phyloP scores from a whole-genome alignment of 2,329 filamentous ascomycete species.

The Xylariaceae sp. region DNA sequence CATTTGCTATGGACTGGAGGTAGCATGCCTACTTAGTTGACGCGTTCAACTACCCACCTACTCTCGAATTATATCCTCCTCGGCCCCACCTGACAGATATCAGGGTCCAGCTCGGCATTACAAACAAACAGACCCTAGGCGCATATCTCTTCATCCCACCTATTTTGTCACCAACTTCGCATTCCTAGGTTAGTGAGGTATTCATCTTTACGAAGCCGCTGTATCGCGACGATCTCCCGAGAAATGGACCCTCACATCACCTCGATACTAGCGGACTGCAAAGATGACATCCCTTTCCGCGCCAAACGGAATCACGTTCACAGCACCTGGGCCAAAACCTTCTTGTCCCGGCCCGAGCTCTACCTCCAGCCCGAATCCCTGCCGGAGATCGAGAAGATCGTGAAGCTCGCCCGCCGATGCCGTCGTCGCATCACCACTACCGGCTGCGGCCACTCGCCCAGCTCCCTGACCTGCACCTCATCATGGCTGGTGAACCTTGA shows the following conservation, averaged over 20 bases:
- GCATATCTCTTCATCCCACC: no score
- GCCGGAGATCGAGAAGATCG: conserved; percentile 75
- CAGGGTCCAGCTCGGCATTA: neutral
- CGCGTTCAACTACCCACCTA: no score
- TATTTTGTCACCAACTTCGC: no score
- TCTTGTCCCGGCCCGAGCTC: conserved; percentile 82
- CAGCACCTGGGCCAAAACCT: conserved; percentile 92
- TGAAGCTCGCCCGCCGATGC: conserved; percentile 75
- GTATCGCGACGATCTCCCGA: no score
- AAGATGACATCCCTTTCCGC: conserved; percentile 64
- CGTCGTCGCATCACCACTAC: conserved; percentile 78
- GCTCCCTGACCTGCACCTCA: conserved; percentile 85
- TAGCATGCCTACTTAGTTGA: no score
- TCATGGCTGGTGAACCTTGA: conserved; percentile 95
- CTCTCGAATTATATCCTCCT: no score
- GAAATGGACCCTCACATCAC: conserved; percentile 24
- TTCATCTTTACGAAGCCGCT: no score
- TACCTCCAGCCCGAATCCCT: conserved; percentile 81
- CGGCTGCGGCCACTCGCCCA: conserved; percentile 91
- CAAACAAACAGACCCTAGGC: no score
- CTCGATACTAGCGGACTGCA: conserved; percentile 19
- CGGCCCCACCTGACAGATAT: no score
- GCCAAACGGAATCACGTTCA: conserved; percentile 70
- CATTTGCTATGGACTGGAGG: no score
- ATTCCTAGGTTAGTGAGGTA: no score